phyloP scores from a whole-genome alignment of 2,329 filamentous ascomycete species.

The Corniculantispora saksenae region DNA sequence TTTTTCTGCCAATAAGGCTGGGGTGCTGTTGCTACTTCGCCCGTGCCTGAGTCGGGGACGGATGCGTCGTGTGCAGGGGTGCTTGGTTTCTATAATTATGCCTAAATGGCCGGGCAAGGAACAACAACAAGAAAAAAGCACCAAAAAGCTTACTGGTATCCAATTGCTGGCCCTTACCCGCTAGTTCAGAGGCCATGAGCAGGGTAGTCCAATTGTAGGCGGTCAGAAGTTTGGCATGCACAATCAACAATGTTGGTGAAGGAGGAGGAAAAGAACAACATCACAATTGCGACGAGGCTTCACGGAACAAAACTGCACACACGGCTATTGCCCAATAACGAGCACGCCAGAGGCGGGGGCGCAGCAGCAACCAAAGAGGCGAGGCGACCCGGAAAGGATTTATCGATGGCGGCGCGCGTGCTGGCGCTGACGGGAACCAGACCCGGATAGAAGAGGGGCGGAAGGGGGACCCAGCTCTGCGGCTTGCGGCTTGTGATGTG shows the following conservation, averaged over 20 bases:
- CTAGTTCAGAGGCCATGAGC: not conserved
- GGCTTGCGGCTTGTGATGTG: not conserved
- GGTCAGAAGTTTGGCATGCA: not conserved
- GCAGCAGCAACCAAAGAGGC: not conserved
- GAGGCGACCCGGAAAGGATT: not conserved
- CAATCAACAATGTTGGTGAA: not conserved
- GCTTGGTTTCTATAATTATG: conserved; percentile 6
- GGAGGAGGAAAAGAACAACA: not conserved
- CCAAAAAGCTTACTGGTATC: not conserved
- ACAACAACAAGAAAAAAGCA: not conserved
- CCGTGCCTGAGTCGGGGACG: not conserved
- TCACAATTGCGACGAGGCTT: not conserved
- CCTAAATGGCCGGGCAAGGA: not conserved
- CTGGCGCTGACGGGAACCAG: conserved; percentile 1
- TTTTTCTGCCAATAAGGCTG: not conserved
- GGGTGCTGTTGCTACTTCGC: not conserved
- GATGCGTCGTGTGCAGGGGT: not conserved
- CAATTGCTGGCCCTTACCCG: not conserved
- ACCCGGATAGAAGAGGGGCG: conserved; percentile 11
- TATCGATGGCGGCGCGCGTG: not conserved
- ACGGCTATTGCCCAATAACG: not conserved
- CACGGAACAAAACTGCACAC: not conserved
- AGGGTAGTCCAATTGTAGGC: not conserved
- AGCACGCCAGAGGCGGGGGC: not conserved
- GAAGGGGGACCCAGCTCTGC: not conserved